Evolutionary conservation across 2,329 filamentous ascomycete genomes (phyloP).

Genomic region (Chaetoscypha palmicola): DNA sequence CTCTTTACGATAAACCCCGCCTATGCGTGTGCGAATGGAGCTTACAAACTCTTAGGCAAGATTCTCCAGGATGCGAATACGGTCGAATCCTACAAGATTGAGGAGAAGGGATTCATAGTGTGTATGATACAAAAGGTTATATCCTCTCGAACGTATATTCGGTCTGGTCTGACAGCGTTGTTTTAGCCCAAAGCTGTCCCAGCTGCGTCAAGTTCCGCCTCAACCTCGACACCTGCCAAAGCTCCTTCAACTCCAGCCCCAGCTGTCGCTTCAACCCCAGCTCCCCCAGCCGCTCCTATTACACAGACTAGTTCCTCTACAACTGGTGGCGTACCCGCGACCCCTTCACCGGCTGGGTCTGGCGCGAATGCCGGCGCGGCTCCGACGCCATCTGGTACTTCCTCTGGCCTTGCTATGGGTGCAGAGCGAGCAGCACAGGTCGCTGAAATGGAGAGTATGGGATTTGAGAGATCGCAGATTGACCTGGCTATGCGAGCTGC

Average conservation of each 20-base stretch:
- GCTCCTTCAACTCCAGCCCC: slow-evolving; percentile 58
- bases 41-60: slow-evolving; percentile 61
- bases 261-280: slow-evolving; percentile 48
- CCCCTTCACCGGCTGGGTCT: slow-evolving; percentile 40
- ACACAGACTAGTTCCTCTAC: slow-evolving; percentile 44
- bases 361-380: slow-evolving; percentile 38
- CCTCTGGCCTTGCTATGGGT: slow-evolving; percentile 81
- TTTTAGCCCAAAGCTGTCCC: slow-evolving; percentile 60
- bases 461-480: slow-evolving; percentile 81
- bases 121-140: slow-evolving; percentile 95
- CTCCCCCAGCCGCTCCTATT: slow-evolving; percentile 56
- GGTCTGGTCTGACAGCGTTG: slow-evolving; percentile 19
- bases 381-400: slow-evolving; percentile 51
- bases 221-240: slow-evolving; percentile 39
- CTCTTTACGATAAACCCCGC: too few species aligned
- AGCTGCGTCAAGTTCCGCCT: slow-evolving; percentile 38
- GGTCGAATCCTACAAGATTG: slow-evolving; percentile 93
- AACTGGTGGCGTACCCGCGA: slow-evolving; percentile 39
- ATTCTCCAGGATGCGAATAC: slow-evolving; percentile 97
- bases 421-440: slow-evolving; percentile 75
- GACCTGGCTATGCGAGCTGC: slow-evolving; percentile 93
- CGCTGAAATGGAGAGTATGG: slow-evolving; percentile 94
- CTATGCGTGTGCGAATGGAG: slow-evolving; percentile 7
- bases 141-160: neutral
- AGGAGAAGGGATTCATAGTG: slow-evolving; percentile 98